These are phyloP conservation scores for Aspergillus oerlinghausenensis DNA, from an alignment of 2,329 filamentous ascomycete species.

Conservation along the genomic window DNA sequence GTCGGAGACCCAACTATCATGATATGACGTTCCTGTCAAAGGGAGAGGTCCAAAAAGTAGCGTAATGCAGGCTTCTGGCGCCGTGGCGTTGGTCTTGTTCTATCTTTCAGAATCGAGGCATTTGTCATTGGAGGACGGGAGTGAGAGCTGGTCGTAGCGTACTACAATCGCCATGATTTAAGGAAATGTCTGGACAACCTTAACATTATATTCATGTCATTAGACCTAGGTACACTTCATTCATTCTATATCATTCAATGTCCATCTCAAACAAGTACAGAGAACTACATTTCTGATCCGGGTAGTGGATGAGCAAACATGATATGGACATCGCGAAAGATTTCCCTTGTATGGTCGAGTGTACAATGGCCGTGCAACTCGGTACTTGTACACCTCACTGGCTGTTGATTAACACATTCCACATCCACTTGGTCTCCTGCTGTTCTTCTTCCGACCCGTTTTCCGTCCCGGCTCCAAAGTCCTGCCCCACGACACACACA, in stretches of 20 bases:
- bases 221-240: not conserved
- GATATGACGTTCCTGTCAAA: not conserved
- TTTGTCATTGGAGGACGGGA: not conserved
- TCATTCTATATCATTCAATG: not conserved
- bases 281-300: not conserved
- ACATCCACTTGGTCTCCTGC: slow-evolving; percentile 37
- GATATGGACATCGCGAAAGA: no score
- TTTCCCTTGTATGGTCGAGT: no score
- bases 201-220: no score
- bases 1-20: not conserved
- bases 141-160: not conserved
- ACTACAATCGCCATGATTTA: not conserved
- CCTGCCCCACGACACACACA: slow-evolving; percentile 62
- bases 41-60: not conserved
- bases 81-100: not conserved
- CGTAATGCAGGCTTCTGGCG: not conserved
- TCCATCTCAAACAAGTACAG: not conserved
- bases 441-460: slow-evolving; percentile 35
- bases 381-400: slow-evolving; percentile 2
- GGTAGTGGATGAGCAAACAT: not conserved
- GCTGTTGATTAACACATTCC: slow-evolving; percentile 34
- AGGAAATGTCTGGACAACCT: no score
- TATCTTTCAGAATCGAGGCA: not conserved
- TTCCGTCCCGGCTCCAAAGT: slow-evolving; percentile 40
- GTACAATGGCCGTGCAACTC: no score